Evolutionary conservation across 2,329 filamentous ascomycete species (phyloP), one percentile per base, ranked within the genome.

Genomic region (Trichothecium sympodiale): DNA sequence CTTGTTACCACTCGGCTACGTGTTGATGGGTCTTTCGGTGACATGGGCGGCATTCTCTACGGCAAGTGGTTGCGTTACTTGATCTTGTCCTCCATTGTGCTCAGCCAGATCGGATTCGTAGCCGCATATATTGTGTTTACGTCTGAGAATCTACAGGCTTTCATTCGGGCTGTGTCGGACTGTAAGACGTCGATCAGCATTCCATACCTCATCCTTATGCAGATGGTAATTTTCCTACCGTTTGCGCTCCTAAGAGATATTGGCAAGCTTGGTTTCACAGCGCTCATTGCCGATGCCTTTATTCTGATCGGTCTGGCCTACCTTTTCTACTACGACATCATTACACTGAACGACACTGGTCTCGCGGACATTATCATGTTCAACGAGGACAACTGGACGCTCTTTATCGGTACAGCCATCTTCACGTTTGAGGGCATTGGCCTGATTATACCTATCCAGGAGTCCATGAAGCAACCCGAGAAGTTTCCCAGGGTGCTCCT

Each of bases 371-470:
- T 96, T 51, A 74, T 83, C 46, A 71, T 82, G 51, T 96, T 98
- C 70, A 98, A 98, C 64, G 61, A 80, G 29, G 77, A 82, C 41
- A 81, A 87, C 55, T 98, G 93, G 91, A 94, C 91, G 0, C 71
- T 98, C 4, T 96, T 98, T 57, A 98, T 98, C 49, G 93, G 91
- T 42, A 98, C 93, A 1, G 91, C 93, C 18, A 96, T 98, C 55
- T 98, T 98, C 63, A 96, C 91, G 0, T 98, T 96, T 53, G 91
- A 98, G 55, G 91, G 91, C 18, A 93, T 98, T 41, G 93, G 91
- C 10, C 75, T 98, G 33, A 93, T 98, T 57, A 95, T 98, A 43
- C 91, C 93, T 0, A 95, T 98, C 41, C 93, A 98, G 59, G 88
- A 93, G 51, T 93, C 88, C 16, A 98, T 98, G 91, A 83, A 80